These are phyloP conservation scores for Rhododendron simsii DNA, from an alignment of 148 eudicot species.

Conservation along the genomic window DNA sequence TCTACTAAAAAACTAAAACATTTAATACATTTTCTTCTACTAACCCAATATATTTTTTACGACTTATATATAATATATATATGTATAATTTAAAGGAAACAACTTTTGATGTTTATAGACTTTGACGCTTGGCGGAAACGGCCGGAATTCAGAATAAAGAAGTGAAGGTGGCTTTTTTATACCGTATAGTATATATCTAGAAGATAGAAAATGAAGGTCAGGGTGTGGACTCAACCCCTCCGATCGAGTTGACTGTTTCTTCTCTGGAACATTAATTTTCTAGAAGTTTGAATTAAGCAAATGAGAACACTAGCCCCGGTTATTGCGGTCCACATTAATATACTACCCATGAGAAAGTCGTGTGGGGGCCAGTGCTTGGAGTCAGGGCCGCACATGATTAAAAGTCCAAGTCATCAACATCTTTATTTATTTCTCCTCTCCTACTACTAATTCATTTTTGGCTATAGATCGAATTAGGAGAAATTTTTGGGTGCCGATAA, in stretches of 20 bases:
- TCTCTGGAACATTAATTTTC: neutral
- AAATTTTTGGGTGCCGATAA: no score
- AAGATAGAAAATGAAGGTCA: neutral
- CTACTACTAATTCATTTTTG: no score
- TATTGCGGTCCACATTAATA: constrained; percentile 2
- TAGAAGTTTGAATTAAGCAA: neutral
- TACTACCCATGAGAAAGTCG: neutral
- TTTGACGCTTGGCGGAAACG: no score
- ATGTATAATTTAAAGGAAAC: no score
- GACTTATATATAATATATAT: no score
- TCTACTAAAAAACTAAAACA: no score
- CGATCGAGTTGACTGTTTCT: neutral
- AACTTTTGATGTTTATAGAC: no score
- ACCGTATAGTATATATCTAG: no score
- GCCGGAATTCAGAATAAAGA: no score
- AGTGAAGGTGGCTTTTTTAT: neutral
- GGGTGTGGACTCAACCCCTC: constrained; percentile 10
- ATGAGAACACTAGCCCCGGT: constrained; percentile 15
- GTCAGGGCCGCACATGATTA: constrained; percentile 11
- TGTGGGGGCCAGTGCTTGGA: neutral
- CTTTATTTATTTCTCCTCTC: neutral
- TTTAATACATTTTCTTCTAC: no score
- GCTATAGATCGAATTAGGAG: no score
- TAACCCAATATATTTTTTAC: no score
- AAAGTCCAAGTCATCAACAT: constrained; percentile 18